A percentile compares a stretch with the other conserved stretches of the same genome.
Conservation (phyloP, 345 rosid genomes). For the Citropsis articulata region DNA sequence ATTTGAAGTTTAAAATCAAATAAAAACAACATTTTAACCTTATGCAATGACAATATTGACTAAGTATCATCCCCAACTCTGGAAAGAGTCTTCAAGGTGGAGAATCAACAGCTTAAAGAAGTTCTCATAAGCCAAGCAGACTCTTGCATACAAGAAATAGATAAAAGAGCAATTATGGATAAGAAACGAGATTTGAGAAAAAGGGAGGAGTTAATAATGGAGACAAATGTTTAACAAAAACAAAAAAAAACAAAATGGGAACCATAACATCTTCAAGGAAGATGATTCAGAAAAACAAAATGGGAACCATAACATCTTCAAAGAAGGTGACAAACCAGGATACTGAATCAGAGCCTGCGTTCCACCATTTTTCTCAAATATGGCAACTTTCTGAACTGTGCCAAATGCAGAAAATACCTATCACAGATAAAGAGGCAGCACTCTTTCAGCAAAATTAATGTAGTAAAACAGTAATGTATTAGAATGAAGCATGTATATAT, state of each 20-base stretch:
- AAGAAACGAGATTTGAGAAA: not conserved
- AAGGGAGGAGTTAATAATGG: not conserved
- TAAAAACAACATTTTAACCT: not conserved
- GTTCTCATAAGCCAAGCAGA: not conserved
- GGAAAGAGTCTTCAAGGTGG: not conserved
- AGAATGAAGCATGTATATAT: not conserved
- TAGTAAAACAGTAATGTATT: not conserved
- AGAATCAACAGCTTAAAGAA: not conserved
- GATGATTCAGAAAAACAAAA: not conserved
- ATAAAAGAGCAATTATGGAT: not conserved
- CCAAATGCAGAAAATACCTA: slow-evolving; percentile 94
- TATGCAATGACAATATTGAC: not conserved
- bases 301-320: not conserved
- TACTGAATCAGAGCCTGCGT: slow-evolving; percentile 93
- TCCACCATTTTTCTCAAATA: slow-evolving; percentile 95
- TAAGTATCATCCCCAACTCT: not conserved
- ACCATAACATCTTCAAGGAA: too few relatives aligned
- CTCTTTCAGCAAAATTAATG: slow-evolving; percentile 4
- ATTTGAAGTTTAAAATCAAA: not conserved
- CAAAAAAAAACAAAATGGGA: not conserved
- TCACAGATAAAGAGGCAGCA: slow-evolving; percentile 2
- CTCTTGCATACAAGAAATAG: not conserved
- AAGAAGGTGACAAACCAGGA: slow-evolving; percentile 53
- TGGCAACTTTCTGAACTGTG: slow-evolving; percentile 87
- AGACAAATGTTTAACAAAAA: not conserved